Conservation (phyloP, 306 rosid genomes). For the Arachis hypogaea region DNA sequence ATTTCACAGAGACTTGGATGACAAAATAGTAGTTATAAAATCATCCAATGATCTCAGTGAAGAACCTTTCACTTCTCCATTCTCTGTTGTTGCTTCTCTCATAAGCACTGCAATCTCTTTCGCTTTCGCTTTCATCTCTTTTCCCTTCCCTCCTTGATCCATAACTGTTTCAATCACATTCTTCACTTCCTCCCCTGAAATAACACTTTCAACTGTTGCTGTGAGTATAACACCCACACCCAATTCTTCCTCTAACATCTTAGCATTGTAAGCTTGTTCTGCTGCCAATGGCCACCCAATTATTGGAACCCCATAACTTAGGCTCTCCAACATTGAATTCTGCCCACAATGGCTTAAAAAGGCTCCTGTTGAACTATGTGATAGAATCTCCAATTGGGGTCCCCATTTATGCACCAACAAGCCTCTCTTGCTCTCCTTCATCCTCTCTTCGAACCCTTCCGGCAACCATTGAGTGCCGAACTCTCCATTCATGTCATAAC, state of each 20-base stretch:
- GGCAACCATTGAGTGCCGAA: slow-evolving; percentile 70
- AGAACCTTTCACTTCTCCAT: slow-evolving; percentile 47
- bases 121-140: slow-evolving; percentile 58
- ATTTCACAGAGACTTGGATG: slow-evolving; percentile 21
- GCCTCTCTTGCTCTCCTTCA: slow-evolving; percentile 45
- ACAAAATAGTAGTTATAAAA: slow-evolving; percentile 38
- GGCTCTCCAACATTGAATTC: slow-evolving; percentile 82
- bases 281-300: slow-evolving; percentile 84
- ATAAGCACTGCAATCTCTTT: slow-evolving; percentile 42
- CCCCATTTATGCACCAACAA: slow-evolving; percentile 73
- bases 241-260: slow-evolving; percentile 81
- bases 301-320: slow-evolving; percentile 72
- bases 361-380: slow-evolving; percentile 59
- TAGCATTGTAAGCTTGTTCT: slow-evolving; percentile 71
- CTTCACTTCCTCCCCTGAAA: slow-evolving; percentile 53
- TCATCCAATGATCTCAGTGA: slow-evolving; percentile 48
- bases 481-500: slow-evolving; percentile 56
- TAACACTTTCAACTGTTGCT: slow-evolving; percentile 44
- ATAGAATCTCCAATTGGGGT: slow-evolving; percentile 74
- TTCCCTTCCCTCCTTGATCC: slow-evolving; percentile 51
- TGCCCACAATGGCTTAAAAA: slow-evolving; percentile 91
- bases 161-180: slow-evolving; percentile 52
- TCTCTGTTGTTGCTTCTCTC: slow-evolving; percentile 43
- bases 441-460: slow-evolving; percentile 61
- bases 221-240: slow-evolving; percentile 66